Conservation (phyloP, 768 basidiomycete genomes). For the Neoboletus brunneissimus region DNA sequence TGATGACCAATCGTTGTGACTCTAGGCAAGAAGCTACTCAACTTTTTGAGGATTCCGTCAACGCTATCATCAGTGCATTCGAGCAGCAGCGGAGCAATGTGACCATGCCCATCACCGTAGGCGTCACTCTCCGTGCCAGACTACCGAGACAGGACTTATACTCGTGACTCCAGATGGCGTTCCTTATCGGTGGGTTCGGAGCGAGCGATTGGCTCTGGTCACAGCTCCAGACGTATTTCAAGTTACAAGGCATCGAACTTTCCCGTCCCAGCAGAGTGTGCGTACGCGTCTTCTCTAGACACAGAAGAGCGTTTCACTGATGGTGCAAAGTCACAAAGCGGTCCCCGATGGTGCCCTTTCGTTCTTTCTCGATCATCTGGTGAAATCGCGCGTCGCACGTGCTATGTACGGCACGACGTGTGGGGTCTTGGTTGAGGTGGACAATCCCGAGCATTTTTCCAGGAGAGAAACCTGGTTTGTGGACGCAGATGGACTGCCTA, state of each 20-base stretch:
- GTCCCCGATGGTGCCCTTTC: conserved; percentile 48
- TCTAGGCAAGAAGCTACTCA: conserved; percentile 35
- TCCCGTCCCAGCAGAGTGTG: conserved; percentile 46
- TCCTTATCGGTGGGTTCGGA: conserved; percentile 53
- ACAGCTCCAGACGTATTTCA: conserved; percentile 36
- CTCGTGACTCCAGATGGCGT: conserved; percentile 18
- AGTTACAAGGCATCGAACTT: conserved; percentile 36
- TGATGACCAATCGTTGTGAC: neutral
- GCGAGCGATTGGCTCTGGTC: conserved; percentile 45
- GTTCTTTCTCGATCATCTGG: conserved; percentile 41
- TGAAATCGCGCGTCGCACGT: conserved; percentile 43
- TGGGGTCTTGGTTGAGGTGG: neutral
- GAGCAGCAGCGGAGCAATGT: conserved; percentile 24
- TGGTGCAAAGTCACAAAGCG: conserved; percentile 34
- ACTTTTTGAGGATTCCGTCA: conserved; percentile 43
- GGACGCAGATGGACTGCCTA: neutral
- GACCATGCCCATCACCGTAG: conserved; percentile 28
- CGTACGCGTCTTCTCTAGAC: conserved; percentile 29
- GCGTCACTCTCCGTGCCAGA: neutral
- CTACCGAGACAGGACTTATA: neutral
- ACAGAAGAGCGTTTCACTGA: neutral
- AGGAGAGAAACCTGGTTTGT: conserved; percentile 7
- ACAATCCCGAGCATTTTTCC: conserved; percentile 7
- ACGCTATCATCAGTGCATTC: conserved; percentile 32
- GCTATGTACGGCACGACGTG: conserved; percentile 57